Percentiles rank a stretch among this genome's conserved stretches.
Conservation (phyloP, 352 stramenopile species). For the Globisporangium apiculatum region DNA sequence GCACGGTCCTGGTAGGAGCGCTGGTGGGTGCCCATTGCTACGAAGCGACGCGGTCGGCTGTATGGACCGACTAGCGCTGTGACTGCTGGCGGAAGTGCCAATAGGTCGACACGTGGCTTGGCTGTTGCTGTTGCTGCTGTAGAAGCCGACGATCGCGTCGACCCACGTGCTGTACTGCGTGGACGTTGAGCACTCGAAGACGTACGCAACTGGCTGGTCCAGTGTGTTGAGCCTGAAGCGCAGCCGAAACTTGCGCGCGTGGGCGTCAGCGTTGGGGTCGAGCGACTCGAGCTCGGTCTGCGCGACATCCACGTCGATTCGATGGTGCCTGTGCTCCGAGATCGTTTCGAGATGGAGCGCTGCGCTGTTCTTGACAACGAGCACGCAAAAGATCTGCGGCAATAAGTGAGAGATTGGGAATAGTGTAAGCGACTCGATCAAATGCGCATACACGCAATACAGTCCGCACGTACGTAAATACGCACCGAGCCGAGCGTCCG, state of each 20-base stretch:
- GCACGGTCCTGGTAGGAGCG: slow-evolving; percentile 7
- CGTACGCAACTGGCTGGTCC: slow-evolving; percentile 17
- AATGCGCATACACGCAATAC: neutral
- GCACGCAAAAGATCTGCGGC: slow-evolving; percentile 33
- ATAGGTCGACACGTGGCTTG: neutral
- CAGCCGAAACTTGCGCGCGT: slow-evolving; percentile 37
- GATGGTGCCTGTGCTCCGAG: slow-evolving; percentile 24
- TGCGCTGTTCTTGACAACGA: slow-evolving; percentile 26
- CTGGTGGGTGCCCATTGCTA: neutral
- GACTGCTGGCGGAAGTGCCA: too few species aligned
- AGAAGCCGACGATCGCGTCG: slow-evolving; percentile 22
- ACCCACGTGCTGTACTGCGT: slow-evolving; percentile 29
- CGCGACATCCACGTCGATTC: slow-evolving; percentile 26
- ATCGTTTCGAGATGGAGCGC: slow-evolving; percentile 32
- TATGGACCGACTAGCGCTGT: neutral
- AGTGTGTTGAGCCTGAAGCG: slow-evolving; percentile 3
- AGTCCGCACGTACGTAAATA: neutral
- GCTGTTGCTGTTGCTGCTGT: neutral
- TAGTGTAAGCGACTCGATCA: too few species aligned
- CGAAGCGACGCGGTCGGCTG: slow-evolving; percentile 10
- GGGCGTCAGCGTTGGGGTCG: slow-evolving; percentile 19
- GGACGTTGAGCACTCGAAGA: slow-evolving; percentile 23
- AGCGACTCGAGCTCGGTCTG: slow-evolving; percentile 24
- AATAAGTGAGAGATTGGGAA: neutral
- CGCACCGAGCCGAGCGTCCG: slow-evolving; percentile 45